phyloP scores from a whole-genome alignment of 1,284 basidiomycete species.

The Fomes fomentarius region DNA sequence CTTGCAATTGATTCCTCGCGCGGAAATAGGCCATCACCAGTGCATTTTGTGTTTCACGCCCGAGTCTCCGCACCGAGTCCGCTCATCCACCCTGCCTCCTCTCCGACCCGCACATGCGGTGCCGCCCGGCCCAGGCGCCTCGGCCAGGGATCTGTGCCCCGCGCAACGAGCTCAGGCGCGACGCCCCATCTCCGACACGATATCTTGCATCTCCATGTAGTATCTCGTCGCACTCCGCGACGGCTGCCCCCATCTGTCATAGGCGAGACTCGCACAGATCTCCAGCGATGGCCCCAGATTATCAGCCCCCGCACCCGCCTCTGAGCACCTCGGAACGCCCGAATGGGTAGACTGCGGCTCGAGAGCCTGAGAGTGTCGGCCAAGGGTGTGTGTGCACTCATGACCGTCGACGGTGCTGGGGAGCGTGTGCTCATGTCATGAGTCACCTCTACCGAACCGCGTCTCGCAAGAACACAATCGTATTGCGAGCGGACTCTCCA shows the following conservation, averaged over 20 bases:
- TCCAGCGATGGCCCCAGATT: no score
- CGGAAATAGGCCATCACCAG: not conserved
- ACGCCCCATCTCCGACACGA: no score
- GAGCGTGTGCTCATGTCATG: not conserved
- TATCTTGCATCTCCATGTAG: no score
- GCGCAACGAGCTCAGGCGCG: no score
- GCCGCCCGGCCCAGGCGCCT: no score
- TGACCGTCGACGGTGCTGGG: conserved; percentile 6
- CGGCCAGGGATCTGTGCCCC: no score
- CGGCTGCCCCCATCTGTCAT: no score
- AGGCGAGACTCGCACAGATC: not conserved
- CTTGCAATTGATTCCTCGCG: not conserved
- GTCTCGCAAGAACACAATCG: not conserved
- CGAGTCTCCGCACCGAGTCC: not conserved
- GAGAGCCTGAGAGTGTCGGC: conserved; percentile 8
- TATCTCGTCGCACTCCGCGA: no score
- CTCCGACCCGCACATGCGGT: no score
- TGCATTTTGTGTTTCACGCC: conserved; percentile 6
- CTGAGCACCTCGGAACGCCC: not conserved
- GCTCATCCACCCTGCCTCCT: not conserved
- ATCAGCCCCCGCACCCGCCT: not conserved
- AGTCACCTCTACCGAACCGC: not conserved
- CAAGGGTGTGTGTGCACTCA: not conserved
- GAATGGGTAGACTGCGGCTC: conserved; percentile 21
- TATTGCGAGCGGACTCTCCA: not conserved